These are phyloP conservation scores for Entomortierella lignicola DNA, from an alignment of 192 early-diverging fungal genomes.

Conservation along the genomic window DNA sequence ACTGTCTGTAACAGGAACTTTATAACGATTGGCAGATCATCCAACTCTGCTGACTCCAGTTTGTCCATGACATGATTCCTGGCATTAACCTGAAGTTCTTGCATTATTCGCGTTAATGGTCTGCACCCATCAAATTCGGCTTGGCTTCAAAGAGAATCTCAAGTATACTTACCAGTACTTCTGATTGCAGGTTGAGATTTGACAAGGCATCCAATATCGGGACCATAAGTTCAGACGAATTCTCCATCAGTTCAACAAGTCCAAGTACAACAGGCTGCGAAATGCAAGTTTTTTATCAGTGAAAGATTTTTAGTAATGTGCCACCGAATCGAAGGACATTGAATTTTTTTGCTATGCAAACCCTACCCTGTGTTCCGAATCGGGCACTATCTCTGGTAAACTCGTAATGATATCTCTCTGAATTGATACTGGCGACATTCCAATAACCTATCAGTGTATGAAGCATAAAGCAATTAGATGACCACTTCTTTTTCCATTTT, in stretches of 20 bases:
- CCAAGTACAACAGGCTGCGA: slow-evolving; percentile 63
- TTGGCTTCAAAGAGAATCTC: too few relatives aligned
- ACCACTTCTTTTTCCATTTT: not conserved
- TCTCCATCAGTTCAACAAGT: slow-evolving; percentile 69
- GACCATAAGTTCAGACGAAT: slow-evolving; percentile 68
- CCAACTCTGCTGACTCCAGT: slow-evolving; percentile 73
- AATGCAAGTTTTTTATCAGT: not conserved
- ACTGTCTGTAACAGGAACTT: slow-evolving; percentile 79
- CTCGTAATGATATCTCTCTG: slow-evolving; percentile 79
- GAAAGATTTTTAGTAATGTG: too few relatives aligned
- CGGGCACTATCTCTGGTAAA: slow-evolving; percentile 81
- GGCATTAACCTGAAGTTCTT: slow-evolving; percentile 57
- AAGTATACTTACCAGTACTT: slow-evolving; percentile 50
- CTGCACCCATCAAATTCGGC: too few relatives aligned
- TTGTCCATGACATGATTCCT: slow-evolving; percentile 67
- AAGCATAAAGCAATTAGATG: not conserved
- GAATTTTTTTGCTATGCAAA: not conserved
- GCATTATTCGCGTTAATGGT: too few relatives aligned
- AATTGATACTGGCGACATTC: slow-evolving; percentile 69
- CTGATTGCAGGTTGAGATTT: slow-evolving; percentile 67
- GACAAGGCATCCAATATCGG: slow-evolving; percentile 79
- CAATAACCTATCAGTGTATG: slow-evolving; percentile 59
- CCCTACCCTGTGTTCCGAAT: slow-evolving; percentile 71
- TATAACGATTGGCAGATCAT: slow-evolving; percentile 77
- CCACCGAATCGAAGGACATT: too few relatives aligned